These are phyloP conservation scores for Apophysomyces variabilis DNA, from an alignment of 371 early-diverging fungal species.

Conservation along the genomic window DNA sequence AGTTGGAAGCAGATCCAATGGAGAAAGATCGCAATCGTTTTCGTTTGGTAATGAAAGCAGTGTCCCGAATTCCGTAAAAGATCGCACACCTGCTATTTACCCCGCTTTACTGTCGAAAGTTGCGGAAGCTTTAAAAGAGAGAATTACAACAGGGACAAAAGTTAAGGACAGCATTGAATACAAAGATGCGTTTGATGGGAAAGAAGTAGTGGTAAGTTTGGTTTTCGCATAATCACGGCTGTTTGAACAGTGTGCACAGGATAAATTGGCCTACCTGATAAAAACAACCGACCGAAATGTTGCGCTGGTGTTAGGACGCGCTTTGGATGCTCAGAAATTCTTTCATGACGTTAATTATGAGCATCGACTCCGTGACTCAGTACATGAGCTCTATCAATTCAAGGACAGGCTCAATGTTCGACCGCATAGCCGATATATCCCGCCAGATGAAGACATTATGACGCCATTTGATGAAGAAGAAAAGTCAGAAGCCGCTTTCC, in stretches of 20 bases:
- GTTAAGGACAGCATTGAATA: slow-evolving; percentile 81
- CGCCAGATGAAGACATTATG: slow-evolving; percentile 14
- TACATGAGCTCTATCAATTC: slow-evolving; percentile 70
- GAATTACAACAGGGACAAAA: slow-evolving; percentile 53
- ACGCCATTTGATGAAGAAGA: slow-evolving; percentile 23
- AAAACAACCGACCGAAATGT: slow-evolving; percentile 67
- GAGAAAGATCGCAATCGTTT: slow-evolving; percentile 23
- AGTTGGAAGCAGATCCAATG: slow-evolving; percentile 7
- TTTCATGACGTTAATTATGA: slow-evolving; percentile 76
- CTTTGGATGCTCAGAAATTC: slow-evolving; percentile 73
- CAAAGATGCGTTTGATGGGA: slow-evolving; percentile 78
- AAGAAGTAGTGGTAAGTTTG: slow-evolving; percentile 74
- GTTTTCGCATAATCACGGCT: background rate
- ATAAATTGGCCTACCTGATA: slow-evolving; percentile 60
- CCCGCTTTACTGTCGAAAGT: slow-evolving; percentile 83
- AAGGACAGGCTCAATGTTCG: slow-evolving; percentile 36
- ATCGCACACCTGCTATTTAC: slow-evolving; percentile 38
- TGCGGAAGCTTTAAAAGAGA: slow-evolving; percentile 69
- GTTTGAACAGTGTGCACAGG: slow-evolving; percentile 43
- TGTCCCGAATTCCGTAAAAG: slow-evolving; percentile 4
- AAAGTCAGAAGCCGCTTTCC: background rate
- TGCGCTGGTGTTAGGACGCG: slow-evolving; percentile 71
- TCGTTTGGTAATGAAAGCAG: slow-evolving; percentile 18
- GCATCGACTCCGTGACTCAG: slow-evolving; percentile 66
- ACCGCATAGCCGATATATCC: slow-evolving; percentile 17